Evolutionary conservation across 108 stramenopile genomes (phyloP).

Genomic region (Skeletonema grethae): DNA sequence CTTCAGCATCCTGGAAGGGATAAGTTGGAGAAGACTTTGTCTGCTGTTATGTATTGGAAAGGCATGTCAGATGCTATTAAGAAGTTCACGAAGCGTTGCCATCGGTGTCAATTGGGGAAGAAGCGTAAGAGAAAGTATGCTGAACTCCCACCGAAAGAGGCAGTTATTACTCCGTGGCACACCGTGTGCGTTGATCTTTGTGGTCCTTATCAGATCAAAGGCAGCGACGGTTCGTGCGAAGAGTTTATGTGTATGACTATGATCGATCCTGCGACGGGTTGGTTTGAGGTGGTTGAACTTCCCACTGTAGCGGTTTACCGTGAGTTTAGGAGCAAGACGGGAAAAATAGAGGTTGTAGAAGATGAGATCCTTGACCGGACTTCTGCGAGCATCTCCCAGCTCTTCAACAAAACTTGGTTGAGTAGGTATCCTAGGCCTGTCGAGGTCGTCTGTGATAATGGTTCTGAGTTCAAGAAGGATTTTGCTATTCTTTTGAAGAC

Average conservation of each 20-base stretch:
- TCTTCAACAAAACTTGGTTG: constrained; percentile 39
- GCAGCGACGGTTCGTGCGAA: background rate
- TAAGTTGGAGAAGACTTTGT: no score
- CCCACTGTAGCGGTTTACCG: background rate
- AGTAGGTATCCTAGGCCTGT: constrained; percentile 44
- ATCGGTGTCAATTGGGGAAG: no score
- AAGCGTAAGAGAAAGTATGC: no score
- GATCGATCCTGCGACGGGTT: constrained; percentile 49
- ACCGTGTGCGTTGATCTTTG: no score
- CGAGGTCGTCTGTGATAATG: constrained; percentile 36
- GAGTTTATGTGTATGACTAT: constrained; percentile 52
- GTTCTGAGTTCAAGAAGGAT: constrained; percentile 43
- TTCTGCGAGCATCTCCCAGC: constrained; percentile 9
- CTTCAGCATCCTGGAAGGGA: no score
- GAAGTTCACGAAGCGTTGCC: no score
- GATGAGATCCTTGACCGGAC: constrained; percentile 25
- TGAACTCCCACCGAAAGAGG: no score
- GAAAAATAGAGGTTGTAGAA: background rate
- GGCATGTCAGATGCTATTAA: no score
- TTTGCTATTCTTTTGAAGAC: constrained; percentile 27
- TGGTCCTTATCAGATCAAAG: no score
- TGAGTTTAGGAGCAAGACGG: background rate
- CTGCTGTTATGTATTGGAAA: no score
- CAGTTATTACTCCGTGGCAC: no score
- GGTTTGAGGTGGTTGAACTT: constrained; percentile 49